Percentiles rank a stretch among this genome's conserved stretches.
These are phyloP conservation scores for Naegleria gruberi DNA, from an alignment of 208 protist genomes.

Conservation along the genomic window DNA sequence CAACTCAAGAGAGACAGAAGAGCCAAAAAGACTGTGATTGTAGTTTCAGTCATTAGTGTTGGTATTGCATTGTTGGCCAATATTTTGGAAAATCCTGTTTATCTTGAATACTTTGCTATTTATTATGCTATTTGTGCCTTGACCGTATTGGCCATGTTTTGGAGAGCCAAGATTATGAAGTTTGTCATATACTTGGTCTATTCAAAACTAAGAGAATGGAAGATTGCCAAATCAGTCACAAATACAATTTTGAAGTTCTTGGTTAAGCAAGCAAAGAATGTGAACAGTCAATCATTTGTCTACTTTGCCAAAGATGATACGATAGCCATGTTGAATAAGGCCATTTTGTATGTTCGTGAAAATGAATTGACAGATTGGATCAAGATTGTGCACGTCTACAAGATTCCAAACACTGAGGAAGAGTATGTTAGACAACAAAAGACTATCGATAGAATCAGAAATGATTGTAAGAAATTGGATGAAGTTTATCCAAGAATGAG, in stretches of 20 bases:
- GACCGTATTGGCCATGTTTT: slow-evolving; percentile 53
- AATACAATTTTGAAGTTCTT: slow-evolving; percentile 14
- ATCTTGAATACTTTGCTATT: slow-evolving; percentile 51
- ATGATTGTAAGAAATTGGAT: slow-evolving; percentile 35
- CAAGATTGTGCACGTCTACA: slow-evolving; percentile 50
- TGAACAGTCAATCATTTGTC: slow-evolving; percentile 51
- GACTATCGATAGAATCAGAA: slow-evolving; percentile 8
- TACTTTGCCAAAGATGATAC: slow-evolving; percentile 60
- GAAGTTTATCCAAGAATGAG: slow-evolving; percentile 52
- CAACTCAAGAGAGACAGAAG: slow-evolving; percentile 34
- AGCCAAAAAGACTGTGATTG: slow-evolving; percentile 31
- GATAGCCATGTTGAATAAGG: slow-evolving; percentile 58
- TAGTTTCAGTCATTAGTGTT: slow-evolving; percentile 42
- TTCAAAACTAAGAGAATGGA: slow-evolving; percentile 1
- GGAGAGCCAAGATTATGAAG: slow-evolving; percentile 40
- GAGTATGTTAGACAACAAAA: slow-evolving; percentile 16
- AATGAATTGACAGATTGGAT: slow-evolving; percentile 66
- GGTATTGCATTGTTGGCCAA: slow-evolving; percentile 47
- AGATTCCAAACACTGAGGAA: slow-evolving; percentile 20
- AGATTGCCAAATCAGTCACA: background rate
- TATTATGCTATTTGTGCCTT: slow-evolving; percentile 49
- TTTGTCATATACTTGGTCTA: slow-evolving; percentile 31
- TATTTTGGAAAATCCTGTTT: slow-evolving; percentile 42
- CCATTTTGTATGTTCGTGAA: slow-evolving; percentile 56
- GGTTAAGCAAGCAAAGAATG: slow-evolving; percentile 31